Evolutionary conservation across 1,139 yeast genomes (phyloP), one percentile per base, ranked within the genome.

Genomic region (Geotrichum australiense): DNA sequence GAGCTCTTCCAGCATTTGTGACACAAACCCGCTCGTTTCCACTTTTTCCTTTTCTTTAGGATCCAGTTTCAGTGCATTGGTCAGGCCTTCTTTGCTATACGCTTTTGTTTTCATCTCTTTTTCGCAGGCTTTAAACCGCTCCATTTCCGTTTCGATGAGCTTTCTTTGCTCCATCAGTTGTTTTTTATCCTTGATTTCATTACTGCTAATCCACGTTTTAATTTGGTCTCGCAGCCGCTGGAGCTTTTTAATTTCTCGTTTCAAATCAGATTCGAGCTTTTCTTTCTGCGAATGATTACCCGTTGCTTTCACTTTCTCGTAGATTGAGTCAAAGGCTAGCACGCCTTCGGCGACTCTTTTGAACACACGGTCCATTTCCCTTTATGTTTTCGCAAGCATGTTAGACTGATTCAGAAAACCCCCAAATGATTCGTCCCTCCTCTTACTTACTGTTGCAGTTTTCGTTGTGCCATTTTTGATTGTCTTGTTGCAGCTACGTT

Each of bases 261-360:
- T 93, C 61, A 93, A 68, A 59, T 91, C 98, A 53, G 32, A 36
- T 63, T 93, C 98, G 48, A 91, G 73, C 64, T 91, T 91, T 60
- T 93, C 98, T 66, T 91, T 83, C 61, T 89, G 96, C 8, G 95
- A 80, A 50, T 78, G 82, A 53, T 84, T 81, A 50, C 89, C 91
- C 32, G 94, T 77, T 44, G 74, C 71, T 61, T 80, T 81, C 37
- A 91, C 76, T 65, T 91, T 91, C 33, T 86, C 95, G 59, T 89
- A 85, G 35, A 85, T 80, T 43, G 75, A 80, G 60, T 91, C 96
- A 59, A 91, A 93, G 48, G 79, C 81, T 41, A 77, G 77, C 36
- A 91, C 74, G n/a, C 97, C 97, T 68, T 91, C 97, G 46, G 80
- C 75, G 45, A 91, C 94, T 64, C 93, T 87, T 64, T 91, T 91